Base-by-base conservation (phyloP, 805 yeast species). In the Metschnikowia anglica region DNA sequence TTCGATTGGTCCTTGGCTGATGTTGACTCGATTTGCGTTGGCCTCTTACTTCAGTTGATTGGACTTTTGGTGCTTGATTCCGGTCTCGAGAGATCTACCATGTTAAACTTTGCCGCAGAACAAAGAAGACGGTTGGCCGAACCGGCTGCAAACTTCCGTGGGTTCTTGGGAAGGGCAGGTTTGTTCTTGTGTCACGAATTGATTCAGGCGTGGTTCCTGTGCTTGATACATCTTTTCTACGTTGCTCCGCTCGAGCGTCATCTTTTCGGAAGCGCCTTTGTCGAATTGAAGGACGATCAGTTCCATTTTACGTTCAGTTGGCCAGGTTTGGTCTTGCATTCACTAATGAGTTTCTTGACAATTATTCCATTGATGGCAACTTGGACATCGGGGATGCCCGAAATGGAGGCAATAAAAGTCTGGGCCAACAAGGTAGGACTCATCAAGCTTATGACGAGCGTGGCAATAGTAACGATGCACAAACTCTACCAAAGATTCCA, bases 311-410 rank as follows among this genome's bases (percentile, higher is more conserved):
- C 30, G 10, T 37, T 39, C 13, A 39, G 44, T 12, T 45, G 50
- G 54, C 38, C 37, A 3, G 54, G 52, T 2, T n/a, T 43, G 5
- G 11, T 36, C 25, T n/a, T 48, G 13, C 53, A 52, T 19, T 24
- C 39, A 13, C 39, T 44, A 3, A 27, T 38, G 37, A 16, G 41
- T 1, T 34, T 47, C 11, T 46, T 43, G 30, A 45, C 55, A 8
- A 6, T 47, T 12, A 11, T 47, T 5, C 55, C 55, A 3, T 12
- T 43, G 10, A 12, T 39, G 26, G 23, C 37, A 3, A 33, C 35
- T 2, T 17, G 32, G 13, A 28, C 9, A 2, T 13, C 29, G 5
- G 44, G 39, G 8, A 28, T 35, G 31, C 39, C 44, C 18, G 39
- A 29, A 5, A 17, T 16, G 18, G 39, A 9, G 3, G 9, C 13